phyloP scores from a whole-genome alignment of 345 rosid species.

The Cardamine resedifolia region DNA sequence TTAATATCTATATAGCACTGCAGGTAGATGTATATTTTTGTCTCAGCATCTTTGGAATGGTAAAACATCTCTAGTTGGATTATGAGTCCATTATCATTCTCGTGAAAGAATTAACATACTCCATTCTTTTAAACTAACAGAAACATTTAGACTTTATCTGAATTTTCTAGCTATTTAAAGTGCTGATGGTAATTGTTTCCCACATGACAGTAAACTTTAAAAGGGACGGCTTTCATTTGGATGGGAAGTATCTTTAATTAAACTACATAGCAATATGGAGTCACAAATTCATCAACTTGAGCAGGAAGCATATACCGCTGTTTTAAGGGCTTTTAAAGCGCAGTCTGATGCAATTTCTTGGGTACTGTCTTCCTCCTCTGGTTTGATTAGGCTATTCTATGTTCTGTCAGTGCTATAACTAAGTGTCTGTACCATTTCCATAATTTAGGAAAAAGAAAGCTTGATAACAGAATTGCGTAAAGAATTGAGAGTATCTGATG shows the following conservation, averaged over 20 bases:
- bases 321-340: conserved; percentile 95
- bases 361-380: conserved; percentile 50
- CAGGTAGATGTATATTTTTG: background rate
- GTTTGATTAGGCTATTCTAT: background rate
- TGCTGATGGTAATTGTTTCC: conserved; percentile 1
- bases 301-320: conserved; percentile 95
- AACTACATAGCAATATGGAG: conserved; percentile 61
- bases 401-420: conserved; percentile 14
- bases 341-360: conserved; percentile 97
- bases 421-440: conserved; percentile 6
- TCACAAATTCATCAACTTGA: conserved; percentile 88
- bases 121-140: background rate
- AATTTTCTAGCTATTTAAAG: background rate
- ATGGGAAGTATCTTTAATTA: conserved; percentile 31
- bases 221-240: conserved; percentile 17
- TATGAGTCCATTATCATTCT: background rate
- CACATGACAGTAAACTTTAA: conserved; percentile 8
- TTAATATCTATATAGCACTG: background rate
- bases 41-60: background rate
- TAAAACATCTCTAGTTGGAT: conserved; percentile 6
- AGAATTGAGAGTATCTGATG: conserved; percentile 94
- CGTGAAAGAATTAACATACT: background rate
- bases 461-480: conserved; percentile 92
- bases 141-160: background rate
- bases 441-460: conserved; percentile 82